Evolutionary conservation across 2,329 filamentous ascomycete species (phyloP).

Genomic region (Fusarium pininemorale): DNA sequence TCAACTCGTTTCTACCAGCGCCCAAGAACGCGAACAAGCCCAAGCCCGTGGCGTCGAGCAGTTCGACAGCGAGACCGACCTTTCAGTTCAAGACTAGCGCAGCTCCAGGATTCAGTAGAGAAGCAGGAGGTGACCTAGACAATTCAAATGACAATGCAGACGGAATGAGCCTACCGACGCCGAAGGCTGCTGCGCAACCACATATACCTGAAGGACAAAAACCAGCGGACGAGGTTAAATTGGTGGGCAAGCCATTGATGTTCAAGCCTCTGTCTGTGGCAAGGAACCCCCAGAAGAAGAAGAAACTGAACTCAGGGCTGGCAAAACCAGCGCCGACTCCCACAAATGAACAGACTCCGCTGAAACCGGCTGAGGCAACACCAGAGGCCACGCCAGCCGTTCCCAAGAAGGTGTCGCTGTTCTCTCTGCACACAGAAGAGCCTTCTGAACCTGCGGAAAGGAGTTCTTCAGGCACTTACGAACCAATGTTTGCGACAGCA

Average conservation of each 20-base stretch:
- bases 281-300: conserved; percentile 77
- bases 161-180: conserved; percentile 51
- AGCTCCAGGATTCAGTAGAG: conserved; percentile 81
- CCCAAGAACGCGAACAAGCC: conserved; percentile 70
- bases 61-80: conserved; percentile 32
- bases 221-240: conserved; percentile 70
- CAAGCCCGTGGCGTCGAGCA: conserved; percentile 38
- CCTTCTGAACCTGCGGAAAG: conserved; percentile 36
- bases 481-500: conserved; percentile 59
- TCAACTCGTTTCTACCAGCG: conserved; percentile 86
- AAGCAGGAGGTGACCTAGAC: conserved; percentile 44
- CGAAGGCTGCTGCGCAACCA: conserved; percentile 54
- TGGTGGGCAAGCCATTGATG: conserved; percentile 82
- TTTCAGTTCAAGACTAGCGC: conserved; percentile 84
- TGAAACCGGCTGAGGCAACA: conserved; percentile 32
- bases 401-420: conserved; percentile 71
- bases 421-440: conserved; percentile 67
- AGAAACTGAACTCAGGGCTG: conserved; percentile 48
- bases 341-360: conserved; percentile 11
- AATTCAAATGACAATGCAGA: conserved; percentile 29
- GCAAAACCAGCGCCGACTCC: conserved; percentile 17
- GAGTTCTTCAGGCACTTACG: conserved; percentile 52
- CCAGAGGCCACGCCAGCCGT: conserved; percentile 28
- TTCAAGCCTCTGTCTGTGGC: conserved; percentile 90
- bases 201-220: conserved; percentile 65